Evolutionary conservation across 345 rosid species (phyloP), one percentile per base, ranked within the genome.

Genomic region (Durio zibethinus): DNA sequence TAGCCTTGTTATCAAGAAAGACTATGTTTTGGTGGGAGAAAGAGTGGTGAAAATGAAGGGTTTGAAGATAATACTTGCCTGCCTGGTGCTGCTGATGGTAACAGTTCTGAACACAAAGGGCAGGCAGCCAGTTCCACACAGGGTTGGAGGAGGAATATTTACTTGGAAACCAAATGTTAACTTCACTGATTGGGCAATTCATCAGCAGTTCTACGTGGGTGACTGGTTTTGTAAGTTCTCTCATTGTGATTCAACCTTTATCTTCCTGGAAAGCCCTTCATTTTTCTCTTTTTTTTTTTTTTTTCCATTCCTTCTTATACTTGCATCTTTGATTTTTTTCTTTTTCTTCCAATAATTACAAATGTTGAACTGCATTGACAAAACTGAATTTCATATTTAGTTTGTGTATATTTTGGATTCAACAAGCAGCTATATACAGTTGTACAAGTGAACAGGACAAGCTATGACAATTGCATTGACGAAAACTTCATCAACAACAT

Each of bases 381-480:
- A 12, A 1, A 7, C 14, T 15, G 18, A 36, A 27, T 5, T 10
- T 36, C 4, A 33, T 33, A 1, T 33, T 33, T 33, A n/a, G n/a
- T n/a, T 4, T 33, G 36, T 4, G 36, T 33, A 33, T 1, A 33
- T 33, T 33, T 33, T 33, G 36, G 36, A 33, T 33, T 33, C 36
- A 33, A 33, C 36, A 33, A 33, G 36, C 81, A 71, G 7, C 40
- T 4, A 20, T 85, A 83, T 74, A 89, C 81, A 25, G 88, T 93
- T 27, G 84, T 89, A 14, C 86, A 87, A 81, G 94, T 91, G 57
- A 93, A 90, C 85, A 33, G 87, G 81, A 91, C 89, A 29, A 86
- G 85, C 81, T 91, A 87, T 63, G 83, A 84, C 5, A 33, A 33
- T 4, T 33, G 36, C 36, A 33, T 33, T 33, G 36, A 33, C 4